Conservation (phyloP, 2,329 filamentous ascomycete genomes). For the Penicillium sumatraense region DNA sequence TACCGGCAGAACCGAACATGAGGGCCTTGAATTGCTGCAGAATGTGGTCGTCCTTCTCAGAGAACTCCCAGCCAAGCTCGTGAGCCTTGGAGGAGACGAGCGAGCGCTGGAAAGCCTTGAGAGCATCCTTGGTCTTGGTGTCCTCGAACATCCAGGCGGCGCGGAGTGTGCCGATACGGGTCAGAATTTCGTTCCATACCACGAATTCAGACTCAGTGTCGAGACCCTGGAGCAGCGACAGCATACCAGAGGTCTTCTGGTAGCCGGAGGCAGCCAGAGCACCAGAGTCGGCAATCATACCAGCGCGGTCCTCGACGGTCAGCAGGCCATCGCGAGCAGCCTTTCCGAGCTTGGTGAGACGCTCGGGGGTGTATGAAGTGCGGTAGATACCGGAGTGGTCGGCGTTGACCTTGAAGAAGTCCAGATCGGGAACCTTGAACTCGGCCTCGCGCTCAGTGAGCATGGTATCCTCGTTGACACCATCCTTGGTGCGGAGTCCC, state of each 20-base stretch:
- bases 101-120: slow-evolving; percentile 81
- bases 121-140: slow-evolving; percentile 67
- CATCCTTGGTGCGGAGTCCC: slow-evolving; percentile 80
- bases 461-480: slow-evolving; percentile 76
- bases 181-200: slow-evolving; percentile 91
- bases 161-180: slow-evolving; percentile 77
- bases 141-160: slow-evolving; percentile 90
- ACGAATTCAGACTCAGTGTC: slow-evolving; percentile 82
- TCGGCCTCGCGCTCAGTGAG: slow-evolving; percentile 73
- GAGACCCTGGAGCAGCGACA: slow-evolving; percentile 85
- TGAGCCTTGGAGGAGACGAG: slow-evolving; percentile 81
- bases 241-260: slow-evolving; percentile 86
- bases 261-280: slow-evolving; percentile 88
- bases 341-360: slow-evolving; percentile 83
- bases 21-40: slow-evolving; percentile 93
- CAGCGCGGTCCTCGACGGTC: slow-evolving; percentile 86
- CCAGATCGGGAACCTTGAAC: slow-evolving; percentile 76
- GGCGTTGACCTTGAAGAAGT: slow-evolving; percentile 97
- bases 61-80: slow-evolving; percentile 86
- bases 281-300: slow-evolving; percentile 92
- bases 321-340: slow-evolving; percentile 81
- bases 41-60: slow-evolving; percentile 81
- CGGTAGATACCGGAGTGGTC: slow-evolving; percentile 93
- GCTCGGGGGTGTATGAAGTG: slow-evolving; percentile 82
- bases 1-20: slow-evolving; percentile 82